Percentiles rank a stretch among this genome's conserved stretches.
These are phyloP conservation scores for Cryptomeria japonica DNA, from an alignment of 75 land plant genomes.

Conservation along the genomic window DNA sequence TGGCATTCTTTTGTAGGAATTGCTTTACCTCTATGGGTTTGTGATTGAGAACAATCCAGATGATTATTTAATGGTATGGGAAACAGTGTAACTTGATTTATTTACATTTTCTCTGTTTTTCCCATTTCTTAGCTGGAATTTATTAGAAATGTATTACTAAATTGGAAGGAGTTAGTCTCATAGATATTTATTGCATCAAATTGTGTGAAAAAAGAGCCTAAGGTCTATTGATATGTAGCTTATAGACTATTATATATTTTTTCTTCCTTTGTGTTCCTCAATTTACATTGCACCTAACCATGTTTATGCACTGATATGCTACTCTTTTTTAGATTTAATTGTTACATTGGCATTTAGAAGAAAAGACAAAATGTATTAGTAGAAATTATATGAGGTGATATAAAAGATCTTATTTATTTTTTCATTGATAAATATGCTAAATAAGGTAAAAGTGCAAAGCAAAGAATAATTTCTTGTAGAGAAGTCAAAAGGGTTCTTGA, in stretches of 20 bases:
- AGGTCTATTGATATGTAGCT: not conserved
- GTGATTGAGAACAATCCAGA: slow-evolving; percentile 85
- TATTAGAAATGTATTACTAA: not conserved
- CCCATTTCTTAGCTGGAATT: not conserved
- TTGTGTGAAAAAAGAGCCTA: not conserved
- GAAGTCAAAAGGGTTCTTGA: not conserved
- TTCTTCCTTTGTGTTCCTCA: not conserved
- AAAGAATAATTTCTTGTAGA: not conserved
- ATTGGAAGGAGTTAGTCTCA: not conserved
- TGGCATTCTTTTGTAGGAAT: slow-evolving; percentile 65
- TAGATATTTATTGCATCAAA: not conserved
- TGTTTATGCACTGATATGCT: not conserved
- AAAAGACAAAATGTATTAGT: not conserved
- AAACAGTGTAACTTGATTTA: not conserved
- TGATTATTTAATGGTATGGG: slow-evolving; percentile 89
- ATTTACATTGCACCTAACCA: not conserved
- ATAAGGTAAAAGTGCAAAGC: not conserved
- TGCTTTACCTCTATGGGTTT: slow-evolving; percentile 92
- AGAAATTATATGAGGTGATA: slow-evolving; percentile 4
- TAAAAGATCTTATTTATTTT: not conserved
- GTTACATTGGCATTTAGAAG: not conserved
- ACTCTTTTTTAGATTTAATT: not conserved
- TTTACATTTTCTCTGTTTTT: not conserved
- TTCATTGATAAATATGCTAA: not conserved
- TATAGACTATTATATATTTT: not conserved